A percentile compares a stretch with the other conserved stretches of the same genome.
These are phyloP conservation scores for Monosporascus sp. DNA, from an alignment of 2,329 filamentous ascomycete genomes.

Conservation along the genomic window DNA sequence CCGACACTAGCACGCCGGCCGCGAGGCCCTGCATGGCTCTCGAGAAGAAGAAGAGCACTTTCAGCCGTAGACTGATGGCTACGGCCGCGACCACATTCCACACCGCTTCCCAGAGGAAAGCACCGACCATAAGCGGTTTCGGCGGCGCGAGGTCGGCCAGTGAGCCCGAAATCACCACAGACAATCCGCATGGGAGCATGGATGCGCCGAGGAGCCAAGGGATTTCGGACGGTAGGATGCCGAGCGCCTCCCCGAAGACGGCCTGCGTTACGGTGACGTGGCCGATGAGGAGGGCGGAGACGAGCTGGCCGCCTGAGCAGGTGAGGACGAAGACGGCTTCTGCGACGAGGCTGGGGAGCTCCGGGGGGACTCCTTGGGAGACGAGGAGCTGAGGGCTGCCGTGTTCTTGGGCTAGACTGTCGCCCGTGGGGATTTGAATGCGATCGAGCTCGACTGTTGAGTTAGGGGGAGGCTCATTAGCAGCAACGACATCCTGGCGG, in stretches of 20 bases:
- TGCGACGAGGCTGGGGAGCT: too few relatives aligned
- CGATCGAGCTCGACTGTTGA: too few relatives aligned
- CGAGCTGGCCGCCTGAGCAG: conserved; percentile 36
- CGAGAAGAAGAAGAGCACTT: conserved; percentile 31
- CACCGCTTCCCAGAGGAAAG: conserved; percentile 34
- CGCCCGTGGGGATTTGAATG: too few relatives aligned
- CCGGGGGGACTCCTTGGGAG: too few relatives aligned
- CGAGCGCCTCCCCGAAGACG: conserved; percentile 30
- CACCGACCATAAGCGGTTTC: conserved; percentile 34
- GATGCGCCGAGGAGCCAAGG: conserved; percentile 39
- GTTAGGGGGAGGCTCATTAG: too few relatives aligned
- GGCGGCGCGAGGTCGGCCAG: conserved; percentile 34
- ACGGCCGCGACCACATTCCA: conserved; percentile 34
- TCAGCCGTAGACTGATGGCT: conserved; percentile 29
- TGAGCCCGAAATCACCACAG: conserved; percentile 32
- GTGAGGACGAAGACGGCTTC: conserved; percentile 36
- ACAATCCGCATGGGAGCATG: conserved; percentile 35
- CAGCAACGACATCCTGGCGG: too few relatives aligned
- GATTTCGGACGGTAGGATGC: conserved; percentile 32
- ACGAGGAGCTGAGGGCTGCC: too few relatives aligned
- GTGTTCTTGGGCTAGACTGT: too few relatives aligned
- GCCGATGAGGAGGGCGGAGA: conserved; percentile 36
- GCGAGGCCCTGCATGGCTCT: conserved; percentile 32
- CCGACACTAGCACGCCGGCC: conserved; percentile 29
- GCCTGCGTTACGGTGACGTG: conserved; percentile 35